Percentiles rank a stretch among this genome's conserved stretches.
Conservation (phyloP, 768 basidiomycete species). For the Suillus placidus region DNA sequence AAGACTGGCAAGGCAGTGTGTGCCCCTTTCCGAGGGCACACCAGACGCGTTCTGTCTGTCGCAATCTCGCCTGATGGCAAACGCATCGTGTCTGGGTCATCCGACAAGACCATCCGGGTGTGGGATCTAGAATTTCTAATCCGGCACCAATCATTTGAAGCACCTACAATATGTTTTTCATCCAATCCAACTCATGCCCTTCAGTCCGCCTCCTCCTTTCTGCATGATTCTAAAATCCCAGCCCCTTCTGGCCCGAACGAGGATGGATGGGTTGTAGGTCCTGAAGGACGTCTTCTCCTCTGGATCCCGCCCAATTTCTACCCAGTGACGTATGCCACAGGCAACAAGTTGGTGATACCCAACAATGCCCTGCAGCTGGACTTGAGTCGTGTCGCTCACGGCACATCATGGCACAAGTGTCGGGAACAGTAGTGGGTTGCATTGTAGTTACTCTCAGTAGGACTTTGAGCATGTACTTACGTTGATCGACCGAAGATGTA, state of each 20-base stretch:
- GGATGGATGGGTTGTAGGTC: background rate
- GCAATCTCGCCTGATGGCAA: no score
- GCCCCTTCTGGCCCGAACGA: background rate
- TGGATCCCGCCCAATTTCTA: background rate
- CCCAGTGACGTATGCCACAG: background rate
- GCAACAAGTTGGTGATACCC: background rate
- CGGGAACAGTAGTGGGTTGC: background rate
- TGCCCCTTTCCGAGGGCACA: no score
- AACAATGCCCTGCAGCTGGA: background rate
- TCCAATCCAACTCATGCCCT: background rate
- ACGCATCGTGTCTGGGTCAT: slow-evolving; percentile 7
- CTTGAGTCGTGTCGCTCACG: background rate
- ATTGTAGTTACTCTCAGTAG: no score
- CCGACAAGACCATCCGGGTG: background rate
- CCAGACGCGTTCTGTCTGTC: no score
- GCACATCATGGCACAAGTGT: background rate
- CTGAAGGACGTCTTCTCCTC: background rate
- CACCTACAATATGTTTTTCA: background rate
- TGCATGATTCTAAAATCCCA: background rate
- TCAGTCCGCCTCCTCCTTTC: background rate
- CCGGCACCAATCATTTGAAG: background rate
- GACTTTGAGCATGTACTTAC: no score
- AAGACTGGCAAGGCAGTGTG: no score
- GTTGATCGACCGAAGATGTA: no score
- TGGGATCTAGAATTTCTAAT: background rate